Evolutionary conservation across 257 asterid genomes (phyloP), one percentile per base, ranked within the genome.

Genomic region (Ballota nigra): DNA sequence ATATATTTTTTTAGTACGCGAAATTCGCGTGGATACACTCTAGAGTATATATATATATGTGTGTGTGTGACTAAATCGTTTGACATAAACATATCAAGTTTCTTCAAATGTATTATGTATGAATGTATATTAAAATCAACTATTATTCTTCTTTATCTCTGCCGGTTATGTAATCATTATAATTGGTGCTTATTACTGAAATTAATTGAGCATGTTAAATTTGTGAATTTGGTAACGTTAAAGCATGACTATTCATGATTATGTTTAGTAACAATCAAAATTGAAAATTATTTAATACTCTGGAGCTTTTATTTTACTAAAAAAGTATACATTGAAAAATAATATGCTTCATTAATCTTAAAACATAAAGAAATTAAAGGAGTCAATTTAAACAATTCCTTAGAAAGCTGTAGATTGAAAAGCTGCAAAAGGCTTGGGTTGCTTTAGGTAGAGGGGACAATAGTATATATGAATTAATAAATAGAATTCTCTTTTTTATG

Each of bases 371-470:
- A 19, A 22, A 55, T 55, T 55, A 23, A 55, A 56, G n/a, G 65
- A 66, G 56, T 65, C 38, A 40, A 65, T 7, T 40, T 29, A 40
- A 75, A 38, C 72, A 68, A 72, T 79, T 77, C 62, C 11, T 59
- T 36, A 68, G 19, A 80, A 79, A 75, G 65, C 41, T 62, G 82
- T 57, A 57, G 71, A 74, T 76, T 51, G 65, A 60, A 83, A 79
- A 56, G 83, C 84, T 82, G 92, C 75, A 71, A 83, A 79, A 73
- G 83, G 69, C 61, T 10, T 45, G 51, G 73, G 53, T 78, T 71
- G 78, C 77, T 81, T 70, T 77, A 63, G 62, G 77, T 68, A 71
- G 77, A 81, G 89, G 89, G 84, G 83, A 85, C 89, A 85, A 67
- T 66, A 77, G 20, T 69, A 70, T 28, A 47, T 72, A 43, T 28